Evolutionary conservation across 805 yeast genomes (phyloP).

Genomic region (Candida yuanshanica): DNA sequence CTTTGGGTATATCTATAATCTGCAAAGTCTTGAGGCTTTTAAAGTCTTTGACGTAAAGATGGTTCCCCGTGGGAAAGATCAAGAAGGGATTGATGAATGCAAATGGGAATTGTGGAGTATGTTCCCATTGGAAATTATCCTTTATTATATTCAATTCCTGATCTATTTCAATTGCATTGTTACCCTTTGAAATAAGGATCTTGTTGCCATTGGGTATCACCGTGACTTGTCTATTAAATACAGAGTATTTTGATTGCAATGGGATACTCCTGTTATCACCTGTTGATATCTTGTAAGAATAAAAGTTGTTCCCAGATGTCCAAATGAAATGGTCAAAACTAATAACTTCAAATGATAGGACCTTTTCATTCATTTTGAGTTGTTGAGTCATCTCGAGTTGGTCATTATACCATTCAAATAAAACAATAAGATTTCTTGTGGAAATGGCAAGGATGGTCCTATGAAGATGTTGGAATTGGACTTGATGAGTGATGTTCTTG

Average conservation of each 20-base stretch:
- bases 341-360: constrained; percentile 15
- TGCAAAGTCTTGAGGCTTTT: constrained; percentile 33
- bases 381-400: constrained; percentile 24
- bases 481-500: constrained; percentile 1
- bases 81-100: constrained; percentile 5
- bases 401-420: constrained; percentile 12
- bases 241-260: constrained; percentile 1
- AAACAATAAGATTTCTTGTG: constrained; percentile 13
- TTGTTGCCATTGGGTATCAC: neutral
- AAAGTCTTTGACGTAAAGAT: constrained; percentile 34
- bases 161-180: neutral
- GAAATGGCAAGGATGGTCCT: constrained; percentile 9
- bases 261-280: constrained; percentile 1
- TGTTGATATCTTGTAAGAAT: neutral
- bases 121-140: constrained; percentile 7
- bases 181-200: constrained; percentile 6
- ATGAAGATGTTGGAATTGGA: neutral
- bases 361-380: constrained; percentile 23
- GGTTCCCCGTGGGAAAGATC: constrained; percentile 10
- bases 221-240: constrained; percentile 2
- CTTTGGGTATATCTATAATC: constrained; percentile 20
- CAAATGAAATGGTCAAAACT: constrained; percentile 8
- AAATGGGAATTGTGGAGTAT: constrained; percentile 1
- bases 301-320: constrained; percentile 4
- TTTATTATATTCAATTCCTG: neutral